These are phyloP conservation scores for Aurantiochytrium sp. DNA, from an alignment of 108 stramenopile genomes.

Conservation along the genomic window DNA sequence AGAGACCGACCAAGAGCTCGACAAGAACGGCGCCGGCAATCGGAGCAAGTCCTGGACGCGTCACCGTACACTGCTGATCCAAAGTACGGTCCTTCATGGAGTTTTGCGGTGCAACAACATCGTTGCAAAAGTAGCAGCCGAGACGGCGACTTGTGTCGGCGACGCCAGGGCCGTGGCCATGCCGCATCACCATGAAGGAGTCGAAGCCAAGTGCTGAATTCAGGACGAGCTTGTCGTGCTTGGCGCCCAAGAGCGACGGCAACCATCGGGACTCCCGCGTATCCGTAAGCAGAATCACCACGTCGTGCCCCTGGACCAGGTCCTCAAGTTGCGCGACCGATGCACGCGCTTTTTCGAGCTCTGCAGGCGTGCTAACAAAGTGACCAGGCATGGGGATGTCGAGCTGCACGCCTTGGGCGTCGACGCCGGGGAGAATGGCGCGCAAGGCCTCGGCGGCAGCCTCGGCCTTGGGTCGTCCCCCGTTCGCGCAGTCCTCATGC, in stretches of 20 bases:
- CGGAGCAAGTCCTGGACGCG: constrained; percentile 91
- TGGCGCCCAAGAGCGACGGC: constrained; percentile 87
- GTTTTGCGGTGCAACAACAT: constrained; percentile 92
- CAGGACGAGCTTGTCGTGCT: constrained; percentile 71
- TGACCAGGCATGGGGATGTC: constrained; percentile 99
- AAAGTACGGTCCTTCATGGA: constrained; percentile 85
- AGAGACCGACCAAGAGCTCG: constrained; percentile 80
- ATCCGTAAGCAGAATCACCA: constrained; percentile 87
- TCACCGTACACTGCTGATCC: constrained; percentile 98
- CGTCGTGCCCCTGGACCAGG: constrained; percentile 72
- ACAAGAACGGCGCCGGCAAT: constrained; percentile 87
- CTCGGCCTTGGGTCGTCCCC: constrained; percentile 72
- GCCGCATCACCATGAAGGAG: constrained; percentile 92
- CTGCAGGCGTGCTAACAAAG: constrained; percentile 35
- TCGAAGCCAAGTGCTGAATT: constrained; percentile 95
- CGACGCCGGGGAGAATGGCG: constrained; percentile 66
- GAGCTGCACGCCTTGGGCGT: constrained; percentile 57
- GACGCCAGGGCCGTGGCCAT: constrained; percentile 54
- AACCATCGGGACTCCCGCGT: constrained; percentile 96
- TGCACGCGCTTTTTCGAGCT: constrained; percentile 28
- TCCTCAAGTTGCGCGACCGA: constrained; percentile 62
- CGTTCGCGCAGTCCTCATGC: constrained; percentile 72
- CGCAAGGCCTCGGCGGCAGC: constrained; percentile 81
- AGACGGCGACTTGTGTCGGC: constrained; percentile 40
- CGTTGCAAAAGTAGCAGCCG: constrained; percentile 98